Evolutionary conservation across 305 asterid species (phyloP), one percentile per base, ranked within the genome.

Genomic region (Plantago coronopus): DNA sequence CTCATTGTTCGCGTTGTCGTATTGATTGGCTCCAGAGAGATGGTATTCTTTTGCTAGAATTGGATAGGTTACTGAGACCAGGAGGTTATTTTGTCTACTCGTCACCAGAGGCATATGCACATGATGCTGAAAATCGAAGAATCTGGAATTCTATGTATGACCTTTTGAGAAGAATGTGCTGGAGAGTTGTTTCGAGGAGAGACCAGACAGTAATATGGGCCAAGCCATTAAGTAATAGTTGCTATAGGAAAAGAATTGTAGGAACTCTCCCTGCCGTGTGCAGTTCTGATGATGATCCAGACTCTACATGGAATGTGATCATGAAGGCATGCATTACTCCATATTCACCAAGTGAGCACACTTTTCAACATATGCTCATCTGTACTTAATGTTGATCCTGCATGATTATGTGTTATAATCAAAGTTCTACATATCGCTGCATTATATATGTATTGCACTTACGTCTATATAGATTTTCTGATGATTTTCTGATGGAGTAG

Each of bases 21-120:
- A 88, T 91, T 47, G 95, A 91, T 75, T 91, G 98, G 98, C 95
- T 91, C 65, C 98, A 91, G 76, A 79, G 98, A 69, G 96, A 86
- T 54, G 98, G 98, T 20, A 65, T 88, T 55, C 95, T 91, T 67
- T 72, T 91, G 78, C 78, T 86, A 54, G 98, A 88, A 71, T 71
- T 91, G 72, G 96, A 91, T 77, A 81, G 98, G 64, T 66, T 91
- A 80, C 83, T 91, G 48, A 83, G 98, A 61, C 96, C 96, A 2
- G 96, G 98, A 64, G 98, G 95, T 34, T 84, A 91, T 72, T 88
- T 91, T 58, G 98, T 84, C 29, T 88, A 84, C 67, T 88, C 96
- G 54, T 91, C 96, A 3, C 98, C 98, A 14, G 98, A 91, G 74
- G 96, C 95, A 53, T 91, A 91, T 60, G 90, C 94, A 14, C 95